Conservation (phyloP, 352 stramenopile species). For the Phytopythium chamaehyphon region DNA sequence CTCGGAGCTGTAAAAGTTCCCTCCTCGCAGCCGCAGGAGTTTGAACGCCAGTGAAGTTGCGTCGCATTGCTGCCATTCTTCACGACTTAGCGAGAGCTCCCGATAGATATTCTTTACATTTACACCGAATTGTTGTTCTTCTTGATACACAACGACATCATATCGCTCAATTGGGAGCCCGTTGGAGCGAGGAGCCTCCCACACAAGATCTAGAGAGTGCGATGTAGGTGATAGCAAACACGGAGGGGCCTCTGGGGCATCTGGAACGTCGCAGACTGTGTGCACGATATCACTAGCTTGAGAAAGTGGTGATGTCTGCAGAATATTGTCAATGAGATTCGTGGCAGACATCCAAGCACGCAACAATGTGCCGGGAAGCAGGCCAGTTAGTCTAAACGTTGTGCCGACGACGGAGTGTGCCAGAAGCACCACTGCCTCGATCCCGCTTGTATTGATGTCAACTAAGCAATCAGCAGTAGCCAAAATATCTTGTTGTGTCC, state of each 20-base stretch:
- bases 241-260: conserved; percentile 17
- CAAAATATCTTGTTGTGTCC: conserved; percentile 19
- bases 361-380: conserved; percentile 36
- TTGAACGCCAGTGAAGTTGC: conserved; percentile 8
- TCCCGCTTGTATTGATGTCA: not conserved
- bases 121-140: conserved; percentile 63
- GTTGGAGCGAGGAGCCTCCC: conserved; percentile 44
- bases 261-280: conserved; percentile 52
- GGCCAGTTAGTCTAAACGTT: conserved; percentile 28
- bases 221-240: conserved; percentile 21
- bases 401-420: conserved; percentile 49
- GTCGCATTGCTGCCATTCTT: conserved; percentile 13
- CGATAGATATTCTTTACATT: conserved; percentile 33
- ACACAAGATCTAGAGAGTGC: conserved; percentile 37
- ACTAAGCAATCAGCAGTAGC: conserved; percentile 2
- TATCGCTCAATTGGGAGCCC: conserved; percentile 44
- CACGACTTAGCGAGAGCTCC: conserved; percentile 20
- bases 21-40: conserved; percentile 32
- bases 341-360: conserved; percentile 48
- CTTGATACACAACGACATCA: conserved; percentile 35
- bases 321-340: conserved; percentile 58
- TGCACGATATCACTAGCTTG: conserved; percentile 19
- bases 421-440: conserved; percentile 26
- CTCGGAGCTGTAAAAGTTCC: conserved; percentile 42
- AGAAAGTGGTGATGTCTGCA: conserved; percentile 45